Conservation (phyloP, 257 asterid species). For the Solanum piurae region DNA sequence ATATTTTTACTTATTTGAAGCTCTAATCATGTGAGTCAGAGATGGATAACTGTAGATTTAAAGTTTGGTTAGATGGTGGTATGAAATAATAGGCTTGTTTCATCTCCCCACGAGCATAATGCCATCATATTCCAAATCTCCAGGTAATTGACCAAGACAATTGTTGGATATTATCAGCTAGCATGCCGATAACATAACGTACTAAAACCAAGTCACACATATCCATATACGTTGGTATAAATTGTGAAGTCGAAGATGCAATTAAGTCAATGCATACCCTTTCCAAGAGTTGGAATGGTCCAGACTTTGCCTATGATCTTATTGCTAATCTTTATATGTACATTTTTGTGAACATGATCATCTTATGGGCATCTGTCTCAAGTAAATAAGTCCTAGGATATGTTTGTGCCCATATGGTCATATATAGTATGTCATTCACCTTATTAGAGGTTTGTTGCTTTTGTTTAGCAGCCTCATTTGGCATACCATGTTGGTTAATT, state of each 20-base stretch:
- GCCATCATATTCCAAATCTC: background rate
- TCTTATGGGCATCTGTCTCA: background rate
- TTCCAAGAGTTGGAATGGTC: background rate
- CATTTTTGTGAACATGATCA: background rate
- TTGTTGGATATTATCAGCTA: background rate
- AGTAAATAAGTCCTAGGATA: background rate
- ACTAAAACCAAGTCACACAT: background rate
- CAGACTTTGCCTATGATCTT: background rate
- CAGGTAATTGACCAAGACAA: background rate
- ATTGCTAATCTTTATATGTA: background rate
- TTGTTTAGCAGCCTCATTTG: background rate
- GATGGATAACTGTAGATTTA: background rate
- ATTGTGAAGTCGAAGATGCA: background rate
- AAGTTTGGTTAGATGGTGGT: background rate
- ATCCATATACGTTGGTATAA: background rate
- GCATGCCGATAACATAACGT: background rate
- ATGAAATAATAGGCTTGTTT: background rate
- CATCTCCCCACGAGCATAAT: background rate
- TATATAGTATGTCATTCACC: background rate
- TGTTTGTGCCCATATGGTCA: background rate
- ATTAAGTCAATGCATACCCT: background rate
- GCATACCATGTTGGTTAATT: background rate
- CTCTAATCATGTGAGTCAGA: background rate
- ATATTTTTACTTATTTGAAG: background rate
- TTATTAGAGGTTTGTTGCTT: background rate